These are phyloP conservation scores for Fusarium tuaranense DNA, from an alignment of 2,329 filamentous ascomycete genomes.

Conservation along the genomic window DNA sequence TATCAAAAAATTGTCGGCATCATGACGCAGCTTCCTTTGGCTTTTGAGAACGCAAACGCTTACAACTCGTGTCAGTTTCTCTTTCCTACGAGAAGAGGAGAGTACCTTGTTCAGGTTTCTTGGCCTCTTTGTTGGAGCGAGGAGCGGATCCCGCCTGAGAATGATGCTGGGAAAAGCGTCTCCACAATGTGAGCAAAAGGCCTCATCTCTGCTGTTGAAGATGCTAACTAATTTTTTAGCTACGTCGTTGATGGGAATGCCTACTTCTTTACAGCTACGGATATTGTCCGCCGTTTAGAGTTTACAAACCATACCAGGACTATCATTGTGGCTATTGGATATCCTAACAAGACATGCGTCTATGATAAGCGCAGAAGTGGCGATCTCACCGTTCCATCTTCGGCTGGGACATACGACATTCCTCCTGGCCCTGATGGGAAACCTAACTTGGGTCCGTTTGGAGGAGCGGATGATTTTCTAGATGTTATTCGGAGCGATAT, in stretches of 20 bases:
- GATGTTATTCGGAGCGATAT: slow-evolving; percentile 55
- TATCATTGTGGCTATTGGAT: slow-evolving; percentile 50
- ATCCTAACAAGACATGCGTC: slow-evolving; percentile 43
- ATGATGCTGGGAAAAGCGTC: slow-evolving; percentile 23
- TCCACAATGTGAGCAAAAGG: slow-evolving; percentile 44
- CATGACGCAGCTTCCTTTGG: slow-evolving; percentile 18
- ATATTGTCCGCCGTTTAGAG: slow-evolving; percentile 42
- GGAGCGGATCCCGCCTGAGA: slow-evolving; percentile 27
- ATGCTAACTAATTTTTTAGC: slow-evolving; percentile 12
- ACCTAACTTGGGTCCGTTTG: slow-evolving; percentile 40
- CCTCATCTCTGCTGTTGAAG: not conserved
- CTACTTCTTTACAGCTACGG: slow-evolving; percentile 49
- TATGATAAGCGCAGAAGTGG: slow-evolving; percentile 44
- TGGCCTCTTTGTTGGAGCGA: slow-evolving; percentile 45
- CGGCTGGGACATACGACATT: slow-evolving; percentile 29
- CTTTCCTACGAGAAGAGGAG: slow-evolving; percentile 31
- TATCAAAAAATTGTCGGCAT: not conserved
- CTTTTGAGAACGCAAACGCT: slow-evolving; percentile 12
- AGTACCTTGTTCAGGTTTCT: slow-evolving; percentile 45
- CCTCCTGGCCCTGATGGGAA: slow-evolving; percentile 36
- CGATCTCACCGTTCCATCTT: slow-evolving; percentile 46
- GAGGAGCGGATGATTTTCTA: slow-evolving; percentile 59
- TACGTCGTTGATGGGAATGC: slow-evolving; percentile 52
- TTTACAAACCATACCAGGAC: slow-evolving; percentile 39
- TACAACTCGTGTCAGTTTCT: slow-evolving; percentile 37